A percentile compares a stretch with the other conserved stretches of the same genome.
These are phyloP conservation scores for Coniochaeta hoffmannii DNA, from an alignment of 2,329 filamentous ascomycete genomes.

Conservation along the genomic window DNA sequence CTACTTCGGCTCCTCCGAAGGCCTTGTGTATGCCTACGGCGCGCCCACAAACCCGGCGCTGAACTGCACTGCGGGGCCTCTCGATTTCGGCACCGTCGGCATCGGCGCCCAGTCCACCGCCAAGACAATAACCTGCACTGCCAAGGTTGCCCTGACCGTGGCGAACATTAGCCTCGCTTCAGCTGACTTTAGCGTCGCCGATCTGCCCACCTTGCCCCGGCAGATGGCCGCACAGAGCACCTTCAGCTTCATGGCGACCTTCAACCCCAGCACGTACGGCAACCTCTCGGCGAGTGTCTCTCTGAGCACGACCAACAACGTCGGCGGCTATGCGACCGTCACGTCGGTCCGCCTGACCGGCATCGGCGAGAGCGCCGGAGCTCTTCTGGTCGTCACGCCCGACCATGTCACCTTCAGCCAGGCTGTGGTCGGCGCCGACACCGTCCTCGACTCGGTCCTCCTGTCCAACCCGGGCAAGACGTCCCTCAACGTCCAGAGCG, in stretches of 20 bases:
- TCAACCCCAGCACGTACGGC: constrained; percentile 37
- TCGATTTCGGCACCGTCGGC: constrained; percentile 38
- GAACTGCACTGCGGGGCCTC: constrained; percentile 39
- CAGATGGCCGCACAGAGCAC: constrained; percentile 26
- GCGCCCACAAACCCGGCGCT: constrained; percentile 46
- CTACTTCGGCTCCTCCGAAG: constrained; percentile 44
- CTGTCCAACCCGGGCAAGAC: constrained; percentile 41
- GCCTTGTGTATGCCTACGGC: constrained; percentile 48
- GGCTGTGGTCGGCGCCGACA: constrained; percentile 34
- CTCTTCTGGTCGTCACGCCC: constrained; percentile 40
- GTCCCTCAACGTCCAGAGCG: constrained; percentile 31
- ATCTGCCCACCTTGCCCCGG: constrained; percentile 15
- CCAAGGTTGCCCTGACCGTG: constrained; percentile 35
- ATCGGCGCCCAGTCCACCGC: constrained; percentile 27
- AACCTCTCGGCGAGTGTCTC: constrained; percentile 36
- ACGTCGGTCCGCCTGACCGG: constrained; percentile 41
- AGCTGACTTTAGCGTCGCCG: constrained; percentile 26
- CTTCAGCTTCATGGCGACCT: constrained; percentile 36
- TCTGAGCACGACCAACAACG: constrained; percentile 36
- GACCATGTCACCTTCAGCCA: constrained; percentile 40
- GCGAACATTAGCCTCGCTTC: constrained; percentile 28
- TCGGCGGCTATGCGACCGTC: constrained; percentile 35
- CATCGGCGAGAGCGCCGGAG: constrained; percentile 35
- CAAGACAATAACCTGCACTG: constrained; percentile 37
- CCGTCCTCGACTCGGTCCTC: constrained; percentile 33